Conservation (phyloP, 2,329 filamentous ascomycete species). For the Fusarium brevicatenulatum region DNA sequence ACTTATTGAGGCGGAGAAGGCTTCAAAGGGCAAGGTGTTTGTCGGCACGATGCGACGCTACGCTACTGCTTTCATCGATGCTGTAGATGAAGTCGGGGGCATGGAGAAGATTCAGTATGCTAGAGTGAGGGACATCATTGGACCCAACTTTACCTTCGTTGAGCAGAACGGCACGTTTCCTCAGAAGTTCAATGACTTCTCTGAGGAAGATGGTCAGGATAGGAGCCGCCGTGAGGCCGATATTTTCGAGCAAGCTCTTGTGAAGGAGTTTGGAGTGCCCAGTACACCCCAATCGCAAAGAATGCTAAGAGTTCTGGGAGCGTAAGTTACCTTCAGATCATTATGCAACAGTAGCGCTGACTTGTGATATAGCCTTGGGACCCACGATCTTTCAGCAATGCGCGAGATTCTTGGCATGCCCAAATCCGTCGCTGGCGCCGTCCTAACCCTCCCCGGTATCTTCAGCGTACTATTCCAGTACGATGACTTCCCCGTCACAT, state of each 20-base stretch:
- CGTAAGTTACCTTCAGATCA: rapidly evolving
- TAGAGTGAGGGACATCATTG: slow-evolving; percentile 56
- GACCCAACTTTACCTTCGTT: slow-evolving; percentile 62
- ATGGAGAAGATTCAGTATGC: slow-evolving; percentile 66
- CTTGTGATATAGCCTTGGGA: neutral
- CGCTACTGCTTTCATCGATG: slow-evolving; percentile 63
- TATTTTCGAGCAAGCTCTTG: neutral
- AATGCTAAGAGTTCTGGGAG: slow-evolving; percentile 14
- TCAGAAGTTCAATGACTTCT: slow-evolving; percentile 46
- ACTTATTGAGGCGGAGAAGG: slow-evolving; percentile 61
- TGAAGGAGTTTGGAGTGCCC: neutral
- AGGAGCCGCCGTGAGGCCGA: neutral
- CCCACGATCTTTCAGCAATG: slow-evolving; percentile 36
- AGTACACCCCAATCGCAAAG: neutral
- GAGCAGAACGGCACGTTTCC: slow-evolving; percentile 60
- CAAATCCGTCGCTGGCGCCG: slow-evolving; percentile 27
- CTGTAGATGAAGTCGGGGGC: slow-evolving; percentile 62
- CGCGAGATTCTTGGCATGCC: slow-evolving; percentile 38
- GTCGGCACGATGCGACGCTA: slow-evolving; percentile 72
- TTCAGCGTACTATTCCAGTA: slow-evolving; percentile 58
- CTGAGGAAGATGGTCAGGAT: neutral
- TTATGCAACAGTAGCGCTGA: rapidly evolving
- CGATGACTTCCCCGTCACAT: slow-evolving; percentile 60
- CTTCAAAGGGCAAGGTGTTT: slow-evolving; percentile 58
- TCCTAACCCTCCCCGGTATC: neutral